phyloP scores from a whole-genome alignment of 2,329 filamentous ascomycete genomes.

The Penicillium psychrosexuale region DNA sequence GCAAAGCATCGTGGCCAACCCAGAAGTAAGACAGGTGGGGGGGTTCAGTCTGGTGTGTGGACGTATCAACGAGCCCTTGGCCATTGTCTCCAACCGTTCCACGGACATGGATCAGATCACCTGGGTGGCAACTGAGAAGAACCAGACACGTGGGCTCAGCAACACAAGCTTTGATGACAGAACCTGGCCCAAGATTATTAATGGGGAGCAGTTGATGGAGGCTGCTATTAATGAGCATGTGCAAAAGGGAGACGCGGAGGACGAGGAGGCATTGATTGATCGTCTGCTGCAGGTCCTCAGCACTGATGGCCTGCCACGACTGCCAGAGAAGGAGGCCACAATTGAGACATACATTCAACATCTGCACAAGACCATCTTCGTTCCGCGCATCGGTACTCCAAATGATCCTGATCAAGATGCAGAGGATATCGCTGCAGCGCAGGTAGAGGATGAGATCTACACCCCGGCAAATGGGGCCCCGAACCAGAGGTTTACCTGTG shows the following conservation, averaged over 20 bases:
- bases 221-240: conserved; percentile 50
- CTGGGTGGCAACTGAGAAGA: conserved; percentile 49
- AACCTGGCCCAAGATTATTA: conserved; percentile 60
- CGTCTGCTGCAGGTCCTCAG: conserved; percentile 53
- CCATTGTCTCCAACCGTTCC: conserved; percentile 62
- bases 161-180: conserved; percentile 59
- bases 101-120: conserved; percentile 50
- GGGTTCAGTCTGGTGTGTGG: conserved; percentile 64
- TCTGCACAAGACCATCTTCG: conserved; percentile 59
- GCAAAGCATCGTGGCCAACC: conserved; percentile 52
- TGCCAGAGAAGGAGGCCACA: conserved; percentile 45
- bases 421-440: conserved; percentile 37
- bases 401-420: conserved; percentile 36
- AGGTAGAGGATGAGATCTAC: conserved; percentile 20
- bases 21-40: conserved; percentile 56
- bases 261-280: conserved; percentile 51
- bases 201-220: conserved; percentile 54
- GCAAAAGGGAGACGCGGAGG: conserved; percentile 38
- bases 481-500: conserved; percentile 39
- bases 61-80: conserved; percentile 51
- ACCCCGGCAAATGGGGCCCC: conserved; percentile 23
- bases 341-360: conserved; percentile 57
- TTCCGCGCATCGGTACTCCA: conserved; percentile 54
- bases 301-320: conserved; percentile 54
- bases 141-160: conserved; percentile 58